phyloP scores from a whole-genome alignment of 192 early-diverging fungal species.

The Rhizophlyctis rosea region DNA sequence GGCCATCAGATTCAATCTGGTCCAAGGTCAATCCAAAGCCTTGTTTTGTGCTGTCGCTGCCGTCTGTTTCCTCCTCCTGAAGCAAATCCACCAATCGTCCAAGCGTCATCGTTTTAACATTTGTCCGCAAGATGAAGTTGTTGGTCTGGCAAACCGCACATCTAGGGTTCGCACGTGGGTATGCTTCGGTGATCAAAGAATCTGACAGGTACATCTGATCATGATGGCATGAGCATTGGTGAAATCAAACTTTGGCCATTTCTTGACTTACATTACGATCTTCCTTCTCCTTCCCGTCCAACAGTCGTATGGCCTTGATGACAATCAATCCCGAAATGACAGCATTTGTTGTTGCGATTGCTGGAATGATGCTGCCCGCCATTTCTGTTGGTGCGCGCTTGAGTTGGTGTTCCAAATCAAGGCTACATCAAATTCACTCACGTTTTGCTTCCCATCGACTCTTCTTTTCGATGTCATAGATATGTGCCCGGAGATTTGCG shows the following conservation, averaged over 20 bases:
- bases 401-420: not conserved
- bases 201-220: conserved; percentile 57
- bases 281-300: conserved; percentile 42
- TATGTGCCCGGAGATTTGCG: conserved; percentile 78
- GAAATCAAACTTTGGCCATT: not conserved
- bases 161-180: conserved; percentile 61
- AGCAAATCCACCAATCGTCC: conserved; percentile 61
- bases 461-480: conserved; percentile 77
- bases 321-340: conserved; percentile 94
- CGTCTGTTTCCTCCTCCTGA: conserved; percentile 31
- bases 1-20: conserved; percentile 64
- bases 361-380: conserved; percentile 98
- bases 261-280: conserved; percentile 49
- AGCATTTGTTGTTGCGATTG: conserved; percentile 97
- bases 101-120: conserved; percentile 61
- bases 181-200: conserved; percentile 61
- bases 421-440: conserved; percentile 22
- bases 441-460: conserved; percentile 87
- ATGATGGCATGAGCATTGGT: conserved; percentile 18
- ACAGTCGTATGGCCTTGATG: conserved; percentile 76
- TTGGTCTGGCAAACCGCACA: conserved; percentile 75
- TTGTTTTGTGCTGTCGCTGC: not conserved
- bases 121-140: conserved; percentile 58
- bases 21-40: conserved; percentile 69
- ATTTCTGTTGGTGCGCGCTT: conserved; percentile 60